A percentile compares a stretch with the other conserved stretches of the same genome.
Conservation (phyloP, 163 green algal species). For the Scenedesmus sp. region DNA sequence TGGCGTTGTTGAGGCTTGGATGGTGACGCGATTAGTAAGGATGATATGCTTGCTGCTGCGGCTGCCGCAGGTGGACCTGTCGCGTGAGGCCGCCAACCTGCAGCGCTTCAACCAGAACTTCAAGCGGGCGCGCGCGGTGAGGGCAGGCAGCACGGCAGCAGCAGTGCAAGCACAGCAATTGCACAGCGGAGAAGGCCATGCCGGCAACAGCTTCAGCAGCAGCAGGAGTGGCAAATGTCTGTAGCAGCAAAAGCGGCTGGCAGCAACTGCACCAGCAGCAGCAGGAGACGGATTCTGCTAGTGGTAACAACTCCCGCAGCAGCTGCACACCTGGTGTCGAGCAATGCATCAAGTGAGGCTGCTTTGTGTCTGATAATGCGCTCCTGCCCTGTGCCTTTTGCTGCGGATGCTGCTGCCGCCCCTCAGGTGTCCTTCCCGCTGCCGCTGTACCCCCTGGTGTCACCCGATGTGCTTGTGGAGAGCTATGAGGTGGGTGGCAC, state of each 20-base stretch:
- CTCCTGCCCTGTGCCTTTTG: too few species aligned
- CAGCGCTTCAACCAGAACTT: constrained; percentile 95
- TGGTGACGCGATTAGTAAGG: too few species aligned
- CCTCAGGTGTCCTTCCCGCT: constrained; percentile 76
- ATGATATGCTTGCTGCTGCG: neutral
- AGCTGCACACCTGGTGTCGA: too few species aligned
- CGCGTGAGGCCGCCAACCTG: constrained; percentile 90
- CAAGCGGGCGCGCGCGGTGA: constrained; percentile 73
- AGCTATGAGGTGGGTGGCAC: constrained; percentile 93
- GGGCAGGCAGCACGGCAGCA: neutral
- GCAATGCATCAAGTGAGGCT: too few species aligned
- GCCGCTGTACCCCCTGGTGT: constrained; percentile 87
- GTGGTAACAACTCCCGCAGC: too few species aligned
- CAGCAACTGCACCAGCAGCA: neutral
- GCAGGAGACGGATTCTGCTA: neutral
- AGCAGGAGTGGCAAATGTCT: neutral
- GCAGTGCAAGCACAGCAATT: neutral
- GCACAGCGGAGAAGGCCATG: neutral
- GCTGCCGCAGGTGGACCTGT: constrained; percentile 89
- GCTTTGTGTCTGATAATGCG: too few species aligned
- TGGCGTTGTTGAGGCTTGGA: too few species aligned
- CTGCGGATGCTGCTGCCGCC: neutral
- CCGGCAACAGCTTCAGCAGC: neutral
- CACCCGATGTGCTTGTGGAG: constrained; percentile 86
- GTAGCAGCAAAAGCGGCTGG: too few species aligned